Percentiles rank a stretch among this genome's conserved stretches.
Evolutionary conservation across 2,329 filamentous ascomycete species (phyloP).

Genomic region (Fusarium piperis): DNA sequence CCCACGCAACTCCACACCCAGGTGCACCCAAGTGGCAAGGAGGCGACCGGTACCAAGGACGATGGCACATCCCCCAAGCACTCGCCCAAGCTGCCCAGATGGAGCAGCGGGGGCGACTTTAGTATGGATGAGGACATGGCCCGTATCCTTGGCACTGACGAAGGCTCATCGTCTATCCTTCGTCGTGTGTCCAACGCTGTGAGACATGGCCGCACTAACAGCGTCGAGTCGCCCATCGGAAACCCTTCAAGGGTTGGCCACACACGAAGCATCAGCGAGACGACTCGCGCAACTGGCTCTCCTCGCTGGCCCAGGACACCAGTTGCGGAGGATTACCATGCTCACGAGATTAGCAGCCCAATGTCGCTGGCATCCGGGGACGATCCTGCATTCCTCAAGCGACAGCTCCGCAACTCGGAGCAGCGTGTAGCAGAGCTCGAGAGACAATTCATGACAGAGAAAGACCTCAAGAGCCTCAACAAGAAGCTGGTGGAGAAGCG

Average conservation of each 20-base stretch:
- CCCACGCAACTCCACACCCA: slow-evolving; percentile 46
- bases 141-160: slow-evolving; percentile 83
- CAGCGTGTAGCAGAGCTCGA: slow-evolving; percentile 88
- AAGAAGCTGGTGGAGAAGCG: slow-evolving; percentile 91
- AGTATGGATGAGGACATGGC: slow-evolving; percentile 97
- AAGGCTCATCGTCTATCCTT: slow-evolving; percentile 81
- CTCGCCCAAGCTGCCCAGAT: slow-evolving; percentile 76
- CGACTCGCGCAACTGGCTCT: slow-evolving; percentile 70
- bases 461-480: slow-evolving; percentile 79
- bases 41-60: slow-evolving; percentile 58
- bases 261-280: slow-evolving; percentile 72
- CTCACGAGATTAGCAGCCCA: slow-evolving; percentile 77
- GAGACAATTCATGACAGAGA: slow-evolving; percentile 74
- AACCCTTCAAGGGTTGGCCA: slow-evolving; percentile 59
- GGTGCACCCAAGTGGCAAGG: slow-evolving; percentile 54
- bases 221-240: slow-evolving; percentile 67
- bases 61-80: slow-evolving; percentile 55
- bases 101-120: slow-evolving; percentile 85
- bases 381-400: slow-evolving; percentile 74
- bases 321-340: slow-evolving; percentile 62
- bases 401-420: slow-evolving; percentile 82
- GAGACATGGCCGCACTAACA: slow-evolving; percentile 89
- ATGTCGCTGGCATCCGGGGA: slow-evolving; percentile 71
- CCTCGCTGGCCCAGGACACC: slow-evolving; percentile 77
- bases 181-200: slow-evolving; percentile 93